Conservation (phyloP, 345 rosid genomes). For the Melaleuca quinquenervia region DNA sequence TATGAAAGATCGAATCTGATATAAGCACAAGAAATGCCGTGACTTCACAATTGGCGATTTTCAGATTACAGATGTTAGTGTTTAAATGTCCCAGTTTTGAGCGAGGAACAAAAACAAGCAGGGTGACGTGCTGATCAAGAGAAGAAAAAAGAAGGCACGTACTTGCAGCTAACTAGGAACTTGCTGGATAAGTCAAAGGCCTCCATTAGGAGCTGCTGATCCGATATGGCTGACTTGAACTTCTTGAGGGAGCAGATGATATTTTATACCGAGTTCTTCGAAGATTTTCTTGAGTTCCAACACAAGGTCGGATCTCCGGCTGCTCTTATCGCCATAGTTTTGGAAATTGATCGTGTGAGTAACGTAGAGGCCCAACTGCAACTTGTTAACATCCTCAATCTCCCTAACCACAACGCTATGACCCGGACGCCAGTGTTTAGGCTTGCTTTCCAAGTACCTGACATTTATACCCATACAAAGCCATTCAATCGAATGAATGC, state of each 20-base stretch:
- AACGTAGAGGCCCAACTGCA: slow-evolving; percentile 47
- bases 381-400: slow-evolving; percentile 63
- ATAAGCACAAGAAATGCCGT: neutral
- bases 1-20: neutral
- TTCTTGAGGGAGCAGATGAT: slow-evolving; percentile 56
- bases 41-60: neutral
- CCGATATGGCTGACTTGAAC: slow-evolving; percentile 27
- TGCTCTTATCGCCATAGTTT: slow-evolving; percentile 36
- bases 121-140: neutral
- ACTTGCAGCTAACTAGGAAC: neutral
- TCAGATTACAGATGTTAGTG: neutral
- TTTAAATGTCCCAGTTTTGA: neutral
- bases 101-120: neutral
- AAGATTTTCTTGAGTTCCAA: slow-evolving; percentile 46
- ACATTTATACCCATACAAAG: neutral
- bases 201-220: neutral
- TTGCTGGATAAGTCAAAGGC: neutral
- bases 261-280: slow-evolving; percentile 45
- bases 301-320: slow-evolving; percentile 46
- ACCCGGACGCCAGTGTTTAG: slow-evolving; percentile 45
- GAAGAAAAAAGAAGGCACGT: neutral
- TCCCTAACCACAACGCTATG: slow-evolving; percentile 48
- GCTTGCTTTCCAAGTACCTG: slow-evolving; percentile 67
- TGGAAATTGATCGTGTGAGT: slow-evolving; percentile 70
- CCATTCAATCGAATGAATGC: neutral